These are phyloP conservation scores for Apophysomyces sp. DNA, from an alignment of 371 early-diverging fungal genomes.

Conservation along the genomic window DNA sequence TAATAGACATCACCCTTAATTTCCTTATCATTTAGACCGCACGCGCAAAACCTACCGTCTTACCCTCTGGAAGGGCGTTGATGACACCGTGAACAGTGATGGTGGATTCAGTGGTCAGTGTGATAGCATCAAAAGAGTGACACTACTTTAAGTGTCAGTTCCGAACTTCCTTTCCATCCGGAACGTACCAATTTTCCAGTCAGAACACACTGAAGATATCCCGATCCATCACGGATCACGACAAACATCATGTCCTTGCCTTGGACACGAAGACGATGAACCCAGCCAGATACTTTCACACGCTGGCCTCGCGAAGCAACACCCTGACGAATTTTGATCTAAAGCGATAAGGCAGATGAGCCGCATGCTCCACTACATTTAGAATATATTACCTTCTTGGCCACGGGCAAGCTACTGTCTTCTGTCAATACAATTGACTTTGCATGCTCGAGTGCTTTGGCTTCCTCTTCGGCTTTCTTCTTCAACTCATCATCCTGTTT, in stretches of 20 bases:
- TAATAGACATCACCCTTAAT: constrained; percentile 11
- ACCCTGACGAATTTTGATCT: constrained; percentile 84
- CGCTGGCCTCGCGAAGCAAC: constrained; percentile 74
- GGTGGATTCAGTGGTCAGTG: constrained; percentile 91
- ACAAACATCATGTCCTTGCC: constrained; percentile 97
- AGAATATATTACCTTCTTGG: constrained; percentile 55
- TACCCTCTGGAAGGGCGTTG: constrained; percentile 89
- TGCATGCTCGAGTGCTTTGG: constrained; percentile 81
- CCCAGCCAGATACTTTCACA: constrained; percentile 94
- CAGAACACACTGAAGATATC: constrained; percentile 92
- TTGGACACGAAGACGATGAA: constrained; percentile 93
- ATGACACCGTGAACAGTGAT: constrained; percentile 87
- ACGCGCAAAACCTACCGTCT: constrained; percentile 61
- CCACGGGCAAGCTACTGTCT: constrained; percentile 77
- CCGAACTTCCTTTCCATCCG: not conserved
- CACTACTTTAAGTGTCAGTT: constrained; percentile 54
- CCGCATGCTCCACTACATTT: not conserved
- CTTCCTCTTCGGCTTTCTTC: constrained; percentile 72
- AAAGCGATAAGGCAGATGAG: not conserved
- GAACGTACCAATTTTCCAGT: constrained; percentile 76
- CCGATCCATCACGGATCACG: constrained; percentile 93
- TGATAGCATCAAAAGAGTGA: constrained; percentile 93
- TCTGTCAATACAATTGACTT: constrained; percentile 75
- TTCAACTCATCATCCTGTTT: constrained; percentile 70
- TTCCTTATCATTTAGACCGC: not conserved